A percentile compares a stretch with the other conserved stretches of the same genome.
These are phyloP conservation scores for Calonectria hawksworthii DNA, from an alignment of 2,329 filamentous ascomycete species.

Conservation along the genomic window DNA sequence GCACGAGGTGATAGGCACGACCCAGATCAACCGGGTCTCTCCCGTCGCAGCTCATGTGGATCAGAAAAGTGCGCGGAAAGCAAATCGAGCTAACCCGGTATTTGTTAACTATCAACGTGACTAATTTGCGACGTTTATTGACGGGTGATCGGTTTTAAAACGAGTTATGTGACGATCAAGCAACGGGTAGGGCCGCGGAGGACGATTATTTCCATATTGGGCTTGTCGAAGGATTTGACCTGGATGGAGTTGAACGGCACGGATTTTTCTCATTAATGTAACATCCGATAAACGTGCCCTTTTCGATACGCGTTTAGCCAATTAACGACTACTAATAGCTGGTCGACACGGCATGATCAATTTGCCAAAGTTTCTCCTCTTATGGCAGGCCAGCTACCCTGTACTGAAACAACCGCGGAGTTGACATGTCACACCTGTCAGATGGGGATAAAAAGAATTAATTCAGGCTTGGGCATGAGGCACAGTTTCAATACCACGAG, in stretches of 20 bases:
- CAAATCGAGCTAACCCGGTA: neutral
- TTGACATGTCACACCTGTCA: neutral
- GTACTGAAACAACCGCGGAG: neutral
- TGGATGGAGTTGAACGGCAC: neutral
- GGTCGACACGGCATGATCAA: neutral
- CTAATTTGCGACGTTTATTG: neutral
- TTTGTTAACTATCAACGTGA: neutral
- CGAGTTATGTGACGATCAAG: neutral
- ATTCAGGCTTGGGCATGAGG: no score
- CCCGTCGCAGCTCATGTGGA: neutral
- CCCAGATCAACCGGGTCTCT: neutral
- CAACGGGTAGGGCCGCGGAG: neutral
- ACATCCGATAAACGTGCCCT: neutral
- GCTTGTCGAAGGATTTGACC: neutral
- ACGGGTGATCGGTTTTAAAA: neutral
- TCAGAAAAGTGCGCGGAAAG: neutral
- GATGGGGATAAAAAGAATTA: neutral
- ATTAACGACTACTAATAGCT: neutral
- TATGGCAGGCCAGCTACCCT: neutral
- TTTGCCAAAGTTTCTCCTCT: neutral
- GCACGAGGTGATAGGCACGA: neutral
- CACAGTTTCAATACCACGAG: no score
- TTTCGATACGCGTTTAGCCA: neutral
- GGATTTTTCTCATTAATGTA: neutral
- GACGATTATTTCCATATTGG: neutral